phyloP scores from a whole-genome alignment of 164 flowering plant species.

The Kalanchoe fedtschenkoi region DNA sequence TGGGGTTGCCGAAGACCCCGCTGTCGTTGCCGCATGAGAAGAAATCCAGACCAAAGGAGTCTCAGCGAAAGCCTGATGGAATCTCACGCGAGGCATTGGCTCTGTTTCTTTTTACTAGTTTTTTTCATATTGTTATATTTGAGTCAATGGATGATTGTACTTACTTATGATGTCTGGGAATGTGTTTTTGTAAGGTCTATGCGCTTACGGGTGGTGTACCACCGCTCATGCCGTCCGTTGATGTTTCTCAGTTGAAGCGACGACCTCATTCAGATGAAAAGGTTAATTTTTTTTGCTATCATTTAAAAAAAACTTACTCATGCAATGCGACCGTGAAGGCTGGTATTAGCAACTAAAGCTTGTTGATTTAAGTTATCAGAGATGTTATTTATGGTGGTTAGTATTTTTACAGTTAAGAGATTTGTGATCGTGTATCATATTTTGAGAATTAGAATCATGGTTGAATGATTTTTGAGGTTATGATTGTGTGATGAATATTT shows the following conservation, averaged over 20 bases:
- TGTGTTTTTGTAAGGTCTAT: conserved; percentile 49
- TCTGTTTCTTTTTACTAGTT: neutral
- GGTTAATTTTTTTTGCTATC: conserved; percentile 20
- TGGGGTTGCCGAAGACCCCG: conserved; percentile 65
- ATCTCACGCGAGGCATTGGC: conserved; percentile 85
- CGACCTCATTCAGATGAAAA: conserved; percentile 62
- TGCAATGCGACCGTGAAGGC: no score
- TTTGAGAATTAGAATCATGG: no score
- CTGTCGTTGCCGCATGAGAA: conserved; percentile 49
- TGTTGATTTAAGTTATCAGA: no score
- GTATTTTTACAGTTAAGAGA: no score
- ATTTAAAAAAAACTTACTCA: neutral
- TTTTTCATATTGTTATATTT: neutral
- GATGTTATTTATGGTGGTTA: no score
- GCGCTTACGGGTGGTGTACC: conserved; percentile 93
- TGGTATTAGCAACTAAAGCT: no score
- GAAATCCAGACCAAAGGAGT: conserved; percentile 75
- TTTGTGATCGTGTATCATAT: no score
- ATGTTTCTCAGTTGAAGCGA: conserved; percentile 54
- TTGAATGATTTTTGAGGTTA: neutral
- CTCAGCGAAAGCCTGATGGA: conserved; percentile 97
- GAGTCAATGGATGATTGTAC: neutral
- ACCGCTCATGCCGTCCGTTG: conserved; percentile 84
- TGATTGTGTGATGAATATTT: neutral
- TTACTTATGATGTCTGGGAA: neutral